These are phyloP conservation scores for Aspergillus japonicus DNA, from an alignment of 2,329 filamentous ascomycete species.

Conservation along the genomic window DNA sequence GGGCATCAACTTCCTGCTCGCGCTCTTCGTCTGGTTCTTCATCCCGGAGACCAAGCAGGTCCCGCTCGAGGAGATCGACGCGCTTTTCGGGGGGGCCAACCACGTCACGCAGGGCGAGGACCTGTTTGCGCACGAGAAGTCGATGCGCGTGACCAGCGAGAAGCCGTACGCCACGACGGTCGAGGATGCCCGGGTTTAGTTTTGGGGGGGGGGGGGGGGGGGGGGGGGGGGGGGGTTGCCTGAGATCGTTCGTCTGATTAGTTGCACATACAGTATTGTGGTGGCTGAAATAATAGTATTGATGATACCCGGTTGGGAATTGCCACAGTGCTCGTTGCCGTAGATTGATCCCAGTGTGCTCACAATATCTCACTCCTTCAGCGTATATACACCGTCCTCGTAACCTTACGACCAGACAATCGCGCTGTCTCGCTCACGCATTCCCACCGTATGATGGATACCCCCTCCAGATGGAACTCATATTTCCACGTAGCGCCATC, in stretches of 20 bases:
- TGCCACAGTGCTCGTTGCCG: too few relatives aligned
- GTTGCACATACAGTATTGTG: neutral
- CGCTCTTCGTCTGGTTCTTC: slow-evolving; percentile 51
- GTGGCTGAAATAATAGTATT: neutral
- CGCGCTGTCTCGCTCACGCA: neutral
- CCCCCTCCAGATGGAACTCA: slow-evolving; percentile 28
- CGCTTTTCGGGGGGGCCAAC: slow-evolving; percentile 39
- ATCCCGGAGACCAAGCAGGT: slow-evolving; percentile 54
- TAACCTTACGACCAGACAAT: neutral
- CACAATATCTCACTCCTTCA: neutral
- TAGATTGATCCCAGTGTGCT: too few relatives aligned
- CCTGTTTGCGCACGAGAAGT: slow-evolving; percentile 29
- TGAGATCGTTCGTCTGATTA: neutral
- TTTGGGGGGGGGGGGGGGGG: neutral
- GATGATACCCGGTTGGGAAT: neutral
- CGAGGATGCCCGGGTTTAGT: slow-evolving; percentile 18
- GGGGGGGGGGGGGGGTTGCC: neutral
- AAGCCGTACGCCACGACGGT: slow-evolving; percentile 21
- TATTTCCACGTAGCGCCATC: slow-evolving; percentile 14
- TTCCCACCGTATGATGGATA: slow-evolving; percentile 29
- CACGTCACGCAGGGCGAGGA: slow-evolving; percentile 36
- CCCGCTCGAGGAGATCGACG: slow-evolving; percentile 40
- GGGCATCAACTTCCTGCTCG: slow-evolving; percentile 52
- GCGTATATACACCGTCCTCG: neutral
- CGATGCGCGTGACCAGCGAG: slow-evolving; percentile 10